A percentile compares a stretch with the other conserved stretches of the same genome.
Evolutionary conservation across 768 basidiomycete genomes (phyloP).

Genomic region (Panellus pusillus): DNA sequence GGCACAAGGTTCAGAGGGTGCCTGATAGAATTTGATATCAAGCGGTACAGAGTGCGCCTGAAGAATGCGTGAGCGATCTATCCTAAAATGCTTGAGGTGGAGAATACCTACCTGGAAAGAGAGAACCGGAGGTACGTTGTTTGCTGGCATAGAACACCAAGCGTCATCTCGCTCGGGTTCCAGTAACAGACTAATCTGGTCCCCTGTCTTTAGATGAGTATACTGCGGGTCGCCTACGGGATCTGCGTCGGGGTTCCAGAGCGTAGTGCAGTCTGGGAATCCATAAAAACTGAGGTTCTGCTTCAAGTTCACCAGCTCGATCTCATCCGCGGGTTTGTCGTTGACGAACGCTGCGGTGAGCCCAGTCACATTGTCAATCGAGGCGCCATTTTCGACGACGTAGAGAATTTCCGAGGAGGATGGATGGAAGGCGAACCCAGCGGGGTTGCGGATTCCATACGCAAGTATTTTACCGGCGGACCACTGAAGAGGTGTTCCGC

Average conservation of each 20-base stretch:
- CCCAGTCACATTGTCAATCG: conserved; percentile 40
- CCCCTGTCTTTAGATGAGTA: conserved; percentile 29
- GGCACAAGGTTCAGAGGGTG: conserved; percentile 3
- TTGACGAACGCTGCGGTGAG: conserved; percentile 42
- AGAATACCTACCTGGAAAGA: conserved; percentile 40
- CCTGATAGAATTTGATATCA: conserved; percentile 43
- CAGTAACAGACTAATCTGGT: conserved; percentile 40
- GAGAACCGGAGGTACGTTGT: conserved; percentile 39
- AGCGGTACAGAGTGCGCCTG: conserved; percentile 50
- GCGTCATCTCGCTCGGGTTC: conserved; percentile 31
- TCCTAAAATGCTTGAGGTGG: not conserved
- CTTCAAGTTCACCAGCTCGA: conserved; percentile 30
- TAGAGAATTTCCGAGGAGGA: conserved; percentile 25
- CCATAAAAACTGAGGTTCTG: conserved; percentile 32
- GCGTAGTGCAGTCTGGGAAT: conserved; percentile 44
- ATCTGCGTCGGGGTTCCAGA: conserved; percentile 45
- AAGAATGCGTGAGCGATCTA: not conserved
- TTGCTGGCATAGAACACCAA: conserved; percentile 33
- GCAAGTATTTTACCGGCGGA: conserved; percentile 36
- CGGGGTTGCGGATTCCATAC: conserved; percentile 46
- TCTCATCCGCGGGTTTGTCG: conserved; percentile 46
- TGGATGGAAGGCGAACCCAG: conserved; percentile 39
- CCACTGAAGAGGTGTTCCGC: conserved; percentile 26
- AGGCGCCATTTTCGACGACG: conserved; percentile 45
- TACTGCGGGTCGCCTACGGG: conserved; percentile 41